Base-by-base conservation (phyloP, 176 grass and related monocot species). In the Avena insularis region DNA sequence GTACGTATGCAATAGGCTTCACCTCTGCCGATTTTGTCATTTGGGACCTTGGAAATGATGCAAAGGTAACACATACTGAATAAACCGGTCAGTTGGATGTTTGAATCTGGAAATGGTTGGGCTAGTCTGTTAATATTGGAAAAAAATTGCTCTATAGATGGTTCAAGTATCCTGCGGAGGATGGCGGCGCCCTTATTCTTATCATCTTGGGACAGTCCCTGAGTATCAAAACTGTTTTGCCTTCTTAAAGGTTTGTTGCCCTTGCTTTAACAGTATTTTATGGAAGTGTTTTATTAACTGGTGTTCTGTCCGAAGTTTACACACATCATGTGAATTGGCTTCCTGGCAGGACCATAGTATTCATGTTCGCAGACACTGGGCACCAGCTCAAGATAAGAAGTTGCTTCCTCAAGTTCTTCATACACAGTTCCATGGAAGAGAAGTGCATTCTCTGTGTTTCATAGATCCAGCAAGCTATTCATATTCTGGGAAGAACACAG, bases 1-100 rank as follows among this genome's bases (percentile, higher is more conserved):
- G 76, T 60, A 94, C 77, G 78, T 93, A 93, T 60, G 93, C 92
- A 63, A 87, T 95, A 89, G 96, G 96, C 82, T 98, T 98, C 61
- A 98, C 92, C 71, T 95, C 96, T 85, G 74, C 92, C 46, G 93
- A 98, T 90, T 98, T 98, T 85, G 86, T 98, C 85, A 95, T 96
- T 88, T 95, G 93, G 96, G 92, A 92, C 67, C 88, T 98, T 75
- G 46, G 83, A 94, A 96, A 95, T 91, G 96, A 98, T 81, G 91
- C 88, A 46, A 95, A 98, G 92, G 96, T 95, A 90, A 27, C 8
- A 25, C 43, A 13, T 77, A 56, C 49, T 25, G 49, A 29, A 75
- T 75, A 21, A 68, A 83, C 71, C 40, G 46, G n/a, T 57, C 36
- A 3, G 21, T 66, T 57, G 8, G 17, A 86, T 57, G 11, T 51